Percentiles rank a stretch among this genome's conserved stretches.
Evolutionary conservation across 2,329 filamentous ascomycete genomes (phyloP).

Genomic region (Graphilbum ipis-grandicollis): DNA sequence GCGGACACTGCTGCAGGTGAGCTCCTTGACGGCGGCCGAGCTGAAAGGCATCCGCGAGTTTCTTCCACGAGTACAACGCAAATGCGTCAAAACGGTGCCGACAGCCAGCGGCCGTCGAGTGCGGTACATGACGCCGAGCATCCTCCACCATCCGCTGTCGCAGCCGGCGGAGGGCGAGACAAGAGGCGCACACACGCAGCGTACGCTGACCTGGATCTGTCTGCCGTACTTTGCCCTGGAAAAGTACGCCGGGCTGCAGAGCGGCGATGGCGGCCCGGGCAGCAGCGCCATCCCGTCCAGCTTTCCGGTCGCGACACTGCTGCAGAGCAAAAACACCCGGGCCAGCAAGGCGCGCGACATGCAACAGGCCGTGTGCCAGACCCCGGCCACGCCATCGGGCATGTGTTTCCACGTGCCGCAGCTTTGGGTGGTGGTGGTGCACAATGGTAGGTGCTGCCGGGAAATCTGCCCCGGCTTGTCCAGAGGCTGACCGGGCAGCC

Average conservation of each 20-base stretch:
- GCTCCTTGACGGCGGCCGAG: not conserved
- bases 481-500: slow-evolving; percentile 5
- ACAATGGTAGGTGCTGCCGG: slow-evolving; percentile 19
- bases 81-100: slow-evolving; percentile 18
- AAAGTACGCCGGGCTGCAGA: slow-evolving; percentile 20
- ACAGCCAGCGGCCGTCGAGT: slow-evolving; percentile 21
- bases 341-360: slow-evolving; percentile 22
- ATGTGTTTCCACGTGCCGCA: slow-evolving; percentile 30
- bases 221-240: slow-evolving; percentile 30
- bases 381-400: slow-evolving; percentile 16
- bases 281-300: no score
- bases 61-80: slow-evolving; percentile 19
- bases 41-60: slow-evolving; percentile 10
- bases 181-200: slow-evolving; percentile 5
- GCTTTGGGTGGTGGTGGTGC: slow-evolving; percentile 27
- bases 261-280: slow-evolving; percentile 12
- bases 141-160: slow-evolving; percentile 18
- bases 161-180: slow-evolving; percentile 9
- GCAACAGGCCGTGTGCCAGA: slow-evolving; percentile 26
- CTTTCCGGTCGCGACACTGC: slow-evolving; percentile 25
- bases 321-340: slow-evolving; percentile 25
- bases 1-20: not conserved
- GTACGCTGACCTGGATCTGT: slow-evolving; percentile 22
- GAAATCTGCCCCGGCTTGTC: not conserved
- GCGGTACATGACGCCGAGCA: slow-evolving; percentile 22